Evolutionary conservation across 1,284 basidiomycete species (phyloP).

Genomic region (Ceratobasidium sp.): DNA sequence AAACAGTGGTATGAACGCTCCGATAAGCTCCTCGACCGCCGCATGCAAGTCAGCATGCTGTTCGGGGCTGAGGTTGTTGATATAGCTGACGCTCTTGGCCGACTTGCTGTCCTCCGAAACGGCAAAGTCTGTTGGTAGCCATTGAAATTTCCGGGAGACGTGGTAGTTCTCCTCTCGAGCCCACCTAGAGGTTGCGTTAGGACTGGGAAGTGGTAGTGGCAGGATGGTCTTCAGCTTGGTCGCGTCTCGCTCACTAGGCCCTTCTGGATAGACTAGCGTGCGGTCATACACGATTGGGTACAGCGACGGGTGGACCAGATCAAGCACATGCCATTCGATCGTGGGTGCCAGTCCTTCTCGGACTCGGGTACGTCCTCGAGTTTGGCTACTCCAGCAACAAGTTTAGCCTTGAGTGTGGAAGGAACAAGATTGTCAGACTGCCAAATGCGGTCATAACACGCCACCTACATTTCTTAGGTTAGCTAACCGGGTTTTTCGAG

Average conservation of each 20-base stretch:
- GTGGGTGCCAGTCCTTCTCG: slow-evolving; percentile 51
- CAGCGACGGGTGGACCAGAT: slow-evolving; percentile 61
- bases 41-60: slow-evolving; percentile 53
- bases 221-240: background rate
- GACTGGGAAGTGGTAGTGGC: background rate
- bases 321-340: slow-evolving; percentile 48
- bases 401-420: slow-evolving; percentile 24
- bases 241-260: background rate
- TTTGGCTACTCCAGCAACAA: slow-evolving; percentile 48
- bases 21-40: slow-evolving; percentile 55
- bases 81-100: slow-evolving; percentile 60
- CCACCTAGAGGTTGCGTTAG: background rate
- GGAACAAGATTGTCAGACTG: slow-evolving; percentile 55
- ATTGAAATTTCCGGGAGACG: slow-evolving; percentile 52
- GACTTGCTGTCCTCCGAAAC: slow-evolving; percentile 52
- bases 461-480: slow-evolving; percentile 55
- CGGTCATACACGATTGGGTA: slow-evolving; percentile 59
- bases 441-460: slow-evolving; percentile 67
- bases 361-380: slow-evolving; percentile 49
- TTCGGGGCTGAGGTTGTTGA: slow-evolving; percentile 64
- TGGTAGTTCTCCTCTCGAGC: background rate
- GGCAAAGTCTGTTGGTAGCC: slow-evolving; percentile 61
- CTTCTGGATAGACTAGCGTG: slow-evolving; percentile 48
- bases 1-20: slow-evolving; percentile 61
- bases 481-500: background rate